Evolutionary conservation across 2,329 filamentous ascomycete genomes (phyloP).

Genomic region (Fusarium circinatum): DNA sequence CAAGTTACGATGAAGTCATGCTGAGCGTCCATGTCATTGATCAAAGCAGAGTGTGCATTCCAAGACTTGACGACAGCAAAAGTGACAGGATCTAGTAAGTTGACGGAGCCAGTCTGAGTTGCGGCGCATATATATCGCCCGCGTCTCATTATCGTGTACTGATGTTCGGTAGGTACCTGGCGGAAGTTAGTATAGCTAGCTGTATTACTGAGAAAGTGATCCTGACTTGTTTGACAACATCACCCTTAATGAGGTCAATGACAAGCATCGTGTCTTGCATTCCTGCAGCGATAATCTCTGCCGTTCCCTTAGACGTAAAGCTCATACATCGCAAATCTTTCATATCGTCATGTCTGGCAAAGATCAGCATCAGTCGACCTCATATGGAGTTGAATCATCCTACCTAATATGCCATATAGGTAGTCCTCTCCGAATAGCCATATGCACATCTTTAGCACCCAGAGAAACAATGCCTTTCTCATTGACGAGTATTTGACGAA

Average conservation of each 20-base stretch:
- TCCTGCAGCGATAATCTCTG: slow-evolving; percentile 87
- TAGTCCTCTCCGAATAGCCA: slow-evolving; percentile 83
- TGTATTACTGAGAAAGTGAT: background rate
- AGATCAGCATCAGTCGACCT: slow-evolving; percentile 29
- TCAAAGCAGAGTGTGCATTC: slow-evolving; percentile 87
- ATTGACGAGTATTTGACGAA: slow-evolving; percentile 90
- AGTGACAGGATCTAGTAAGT: slow-evolving; percentile 83
- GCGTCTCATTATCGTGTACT: slow-evolving; percentile 93
- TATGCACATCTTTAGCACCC: slow-evolving; percentile 84
- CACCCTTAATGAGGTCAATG: slow-evolving; percentile 75
- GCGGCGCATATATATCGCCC: slow-evolving; percentile 92
- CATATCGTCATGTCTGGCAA: slow-evolving; percentile 75
- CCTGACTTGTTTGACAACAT: slow-evolving; percentile 72
- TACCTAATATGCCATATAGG: slow-evolving; percentile 90
- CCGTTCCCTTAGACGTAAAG: slow-evolving; percentile 86
- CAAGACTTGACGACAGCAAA: slow-evolving; percentile 86
- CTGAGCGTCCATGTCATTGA: slow-evolving; percentile 97
- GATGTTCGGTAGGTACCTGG: slow-evolving; percentile 75
- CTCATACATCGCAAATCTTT: slow-evolving; percentile 92
- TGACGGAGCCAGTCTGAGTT: slow-evolving; percentile 81
- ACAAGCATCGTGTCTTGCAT: slow-evolving; percentile 88
- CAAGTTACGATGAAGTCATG: slow-evolving; percentile 96
- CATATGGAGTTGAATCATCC: slow-evolving; percentile 36
- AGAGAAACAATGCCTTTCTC: slow-evolving; percentile 91
- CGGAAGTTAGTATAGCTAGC: slow-evolving; percentile 44